A percentile compares a stretch with the other conserved stretches of the same genome.
Evolutionary conservation across 2,329 filamentous ascomycete genomes (phyloP).

Genomic region (Trichoderma semiorbis): DNA sequence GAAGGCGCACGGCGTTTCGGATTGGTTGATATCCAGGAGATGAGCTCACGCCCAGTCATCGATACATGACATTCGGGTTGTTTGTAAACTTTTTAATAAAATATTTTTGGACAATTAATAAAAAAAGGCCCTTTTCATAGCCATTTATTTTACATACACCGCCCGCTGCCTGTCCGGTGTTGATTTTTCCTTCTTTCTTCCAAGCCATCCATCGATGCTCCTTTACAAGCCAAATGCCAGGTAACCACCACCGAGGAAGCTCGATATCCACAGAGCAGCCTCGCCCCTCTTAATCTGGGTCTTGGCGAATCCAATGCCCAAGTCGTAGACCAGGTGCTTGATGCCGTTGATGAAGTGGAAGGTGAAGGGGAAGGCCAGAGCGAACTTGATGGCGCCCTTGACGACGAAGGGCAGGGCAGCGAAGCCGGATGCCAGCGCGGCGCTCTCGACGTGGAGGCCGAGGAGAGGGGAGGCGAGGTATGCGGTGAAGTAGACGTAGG

Average conservation of each 20-base stretch:
- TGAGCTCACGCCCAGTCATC: background rate
- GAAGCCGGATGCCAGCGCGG: conserved; percentile 58
- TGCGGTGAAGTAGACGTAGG: conserved; percentile 76
- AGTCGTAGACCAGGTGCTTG: conserved; percentile 53
- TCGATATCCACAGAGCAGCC: conserved; percentile 47
- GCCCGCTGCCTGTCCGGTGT: background rate
- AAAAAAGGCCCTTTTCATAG: background rate
- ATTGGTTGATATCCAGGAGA: conserved; percentile 16
- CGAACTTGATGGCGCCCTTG: conserved; percentile 57
- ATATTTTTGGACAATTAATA: conserved; percentile 8
- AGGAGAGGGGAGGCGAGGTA: conserved; percentile 78
- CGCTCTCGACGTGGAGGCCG: conserved; percentile 60
- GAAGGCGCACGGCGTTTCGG: conserved; percentile 29
- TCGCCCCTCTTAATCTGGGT: conserved; percentile 44
- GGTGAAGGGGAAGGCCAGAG: conserved; percentile 57
- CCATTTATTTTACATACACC: conserved; percentile 14
- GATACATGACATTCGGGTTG: background rate
- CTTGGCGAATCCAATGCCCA: conserved; percentile 50
- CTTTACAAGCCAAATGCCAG: conserved; percentile 49
- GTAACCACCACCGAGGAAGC: conserved; percentile 41
- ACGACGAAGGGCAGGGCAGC: conserved; percentile 56
- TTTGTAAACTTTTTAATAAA: conserved; percentile 1
- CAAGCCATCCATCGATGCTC: background rate
- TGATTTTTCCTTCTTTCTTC: background rate
- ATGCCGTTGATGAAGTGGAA: conserved; percentile 56